A percentile compares a stretch with the other conserved stretches of the same genome.
Conservation (phyloP, 768 basidiomycete species). For the Sarcodon sp. region DNA sequence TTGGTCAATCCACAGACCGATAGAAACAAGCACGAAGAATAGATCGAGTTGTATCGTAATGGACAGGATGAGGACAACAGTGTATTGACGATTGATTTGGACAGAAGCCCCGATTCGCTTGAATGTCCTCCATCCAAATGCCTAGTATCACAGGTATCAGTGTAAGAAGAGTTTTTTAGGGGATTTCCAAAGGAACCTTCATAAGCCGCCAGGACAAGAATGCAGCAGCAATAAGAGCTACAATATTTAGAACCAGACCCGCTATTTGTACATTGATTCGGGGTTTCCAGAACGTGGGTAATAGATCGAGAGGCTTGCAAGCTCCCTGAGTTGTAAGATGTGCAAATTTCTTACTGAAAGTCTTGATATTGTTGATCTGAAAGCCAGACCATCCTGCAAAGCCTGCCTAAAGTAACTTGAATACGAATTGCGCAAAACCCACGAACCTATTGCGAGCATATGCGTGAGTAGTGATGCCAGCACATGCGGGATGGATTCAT, state of each 20-base stretch:
- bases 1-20: constrained; percentile 69
- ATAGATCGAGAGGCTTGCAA: constrained; percentile 36
- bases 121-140: constrained; percentile 83
- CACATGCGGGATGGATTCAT: constrained; percentile 76
- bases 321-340: constrained; percentile 50
- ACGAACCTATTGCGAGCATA: constrained; percentile 40
- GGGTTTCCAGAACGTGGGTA: constrained; percentile 52
- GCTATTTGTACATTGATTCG: constrained; percentile 51
- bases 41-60: constrained; percentile 64
- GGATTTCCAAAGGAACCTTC: constrained; percentile 32
- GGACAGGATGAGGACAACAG: constrained; percentile 53
- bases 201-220: constrained; percentile 64
- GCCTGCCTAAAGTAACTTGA: neutral
- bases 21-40: constrained; percentile 64
- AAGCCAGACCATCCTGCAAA: constrained; percentile 42
- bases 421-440: neutral
- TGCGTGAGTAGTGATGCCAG: constrained; percentile 65
- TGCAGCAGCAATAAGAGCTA: constrained; percentile 44
- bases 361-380: constrained; percentile 47
- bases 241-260: constrained; percentile 47
- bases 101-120: constrained; percentile 72
- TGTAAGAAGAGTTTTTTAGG: neutral
- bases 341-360: constrained; percentile 44
- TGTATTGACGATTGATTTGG: constrained; percentile 65
- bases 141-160: constrained; percentile 20